A percentile compares a stretch with the other conserved stretches of the same genome.
These are phyloP conservation scores for Allium sativum DNA, from an alignment of 106 monocot species.

Conservation along the genomic window DNA sequence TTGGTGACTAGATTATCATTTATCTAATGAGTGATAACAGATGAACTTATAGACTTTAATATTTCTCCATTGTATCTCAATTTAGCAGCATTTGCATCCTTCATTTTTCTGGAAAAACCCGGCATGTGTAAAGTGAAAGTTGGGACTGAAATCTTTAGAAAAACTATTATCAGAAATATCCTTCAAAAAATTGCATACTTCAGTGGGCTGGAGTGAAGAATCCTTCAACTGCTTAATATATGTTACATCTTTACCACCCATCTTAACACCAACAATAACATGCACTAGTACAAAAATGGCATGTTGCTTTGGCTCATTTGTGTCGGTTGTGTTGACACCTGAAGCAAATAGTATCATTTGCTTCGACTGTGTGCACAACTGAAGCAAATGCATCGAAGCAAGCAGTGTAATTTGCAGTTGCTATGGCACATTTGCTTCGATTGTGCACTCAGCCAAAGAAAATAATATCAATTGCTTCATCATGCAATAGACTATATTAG, in stretches of 20 bases:
- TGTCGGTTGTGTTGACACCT: too few relatives aligned
- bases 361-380: too few relatives aligned
- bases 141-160: slow-evolving; percentile 19
- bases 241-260: slow-evolving; percentile 79
- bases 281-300: too few relatives aligned
- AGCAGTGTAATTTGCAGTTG: too few relatives aligned
- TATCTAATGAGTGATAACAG: slow-evolving; percentile 32
- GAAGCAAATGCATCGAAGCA: too few relatives aligned
- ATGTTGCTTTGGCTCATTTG: too few relatives aligned
- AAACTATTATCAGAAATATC: slow-evolving; percentile 39
- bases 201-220: slow-evolving; percentile 44
- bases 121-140: slow-evolving; percentile 1
- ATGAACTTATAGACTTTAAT: slow-evolving; percentile 25
- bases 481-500: too few relatives aligned
- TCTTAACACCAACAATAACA: slow-evolving; percentile 48
- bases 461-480: too few relatives aligned
- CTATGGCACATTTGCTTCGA: too few relatives aligned
- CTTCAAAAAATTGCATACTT: slow-evolving; percentile 44
- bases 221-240: slow-evolving; percentile 52
- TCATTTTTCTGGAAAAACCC: slow-evolving; percentile 18
- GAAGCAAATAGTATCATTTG: too few relatives aligned
- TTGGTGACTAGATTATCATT: slow-evolving; percentile 43
- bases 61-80: slow-evolving; percentile 8
- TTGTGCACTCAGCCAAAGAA: too few relatives aligned
- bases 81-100: slow-evolving; percentile 22